Evolutionary conservation across 768 basidiomycete genomes (phyloP).

Genomic region (Multifurca ochricompacta): DNA sequence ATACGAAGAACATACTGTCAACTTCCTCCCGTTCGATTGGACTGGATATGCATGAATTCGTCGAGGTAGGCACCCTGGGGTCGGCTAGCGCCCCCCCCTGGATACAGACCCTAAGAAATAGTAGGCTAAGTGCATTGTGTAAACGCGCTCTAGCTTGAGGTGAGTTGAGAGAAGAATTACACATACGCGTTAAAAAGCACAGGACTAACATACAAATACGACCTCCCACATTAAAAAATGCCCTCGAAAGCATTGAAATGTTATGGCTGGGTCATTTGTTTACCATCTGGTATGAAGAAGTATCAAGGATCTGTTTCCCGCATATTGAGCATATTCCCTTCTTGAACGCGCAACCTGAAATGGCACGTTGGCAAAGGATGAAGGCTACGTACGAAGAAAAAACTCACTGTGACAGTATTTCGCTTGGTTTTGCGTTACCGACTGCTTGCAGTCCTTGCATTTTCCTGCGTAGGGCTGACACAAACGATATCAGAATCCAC

Average conservation of each 20-base stretch:
- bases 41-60: too few relatives aligned
- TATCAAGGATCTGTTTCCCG: constrained; percentile 80
- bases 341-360: constrained; percentile 77
- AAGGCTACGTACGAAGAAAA: not conserved
- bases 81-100: constrained; percentile 51
- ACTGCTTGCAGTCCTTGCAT: constrained; percentile 83
- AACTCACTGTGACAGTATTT: constrained; percentile 82
- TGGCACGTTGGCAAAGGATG: not conserved
- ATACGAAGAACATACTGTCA: too few relatives aligned
- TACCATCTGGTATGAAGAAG: constrained; percentile 77
- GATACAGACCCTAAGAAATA: constrained; percentile 59
- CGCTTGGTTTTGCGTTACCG: constrained; percentile 76
- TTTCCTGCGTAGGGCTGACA: constrained; percentile 74
- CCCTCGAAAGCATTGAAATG: not conserved
- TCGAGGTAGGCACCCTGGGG: too few relatives aligned
- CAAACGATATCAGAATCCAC: constrained; percentile 19
- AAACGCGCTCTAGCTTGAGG: not conserved
- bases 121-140: not conserved
- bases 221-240: not conserved
- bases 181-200: constrained; percentile 3
- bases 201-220: not conserved
- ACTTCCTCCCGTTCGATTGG: too few relatives aligned
- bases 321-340: constrained; percentile 84
- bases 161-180: not conserved
- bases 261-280: constrained; percentile 50